Percentiles rank a stretch among this genome's conserved stretches.
These are phyloP conservation scores for Achaetomiella virescens DNA, from an alignment of 495 filamentous ascomycete species.

Conservation along the genomic window DNA sequence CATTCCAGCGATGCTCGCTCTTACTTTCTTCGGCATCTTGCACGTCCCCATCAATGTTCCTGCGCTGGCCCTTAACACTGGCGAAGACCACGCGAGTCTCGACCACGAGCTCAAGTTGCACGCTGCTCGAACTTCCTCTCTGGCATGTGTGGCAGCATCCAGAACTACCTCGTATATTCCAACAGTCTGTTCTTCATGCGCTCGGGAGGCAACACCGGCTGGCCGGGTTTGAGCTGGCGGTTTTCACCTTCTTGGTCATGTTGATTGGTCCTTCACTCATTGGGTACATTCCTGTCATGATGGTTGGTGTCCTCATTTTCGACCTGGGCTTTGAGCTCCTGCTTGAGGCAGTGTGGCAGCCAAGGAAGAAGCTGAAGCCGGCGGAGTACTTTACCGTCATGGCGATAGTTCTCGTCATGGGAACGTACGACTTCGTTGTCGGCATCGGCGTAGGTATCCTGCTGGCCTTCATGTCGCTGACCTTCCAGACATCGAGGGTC, in stretches of 20 bases:
- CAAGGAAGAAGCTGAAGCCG: conserved; percentile 74
- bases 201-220: conserved; percentile 81
- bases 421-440: conserved; percentile 88
- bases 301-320: conserved; percentile 92
- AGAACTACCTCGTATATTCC: conserved; percentile 96
- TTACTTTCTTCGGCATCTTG: conserved; percentile 95
- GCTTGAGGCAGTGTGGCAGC: conserved; percentile 78
- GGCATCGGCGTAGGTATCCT: conserved; percentile 90
- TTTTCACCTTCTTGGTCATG: conserved; percentile 72
- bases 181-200: conserved; percentile 94
- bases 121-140: conserved; percentile 86
- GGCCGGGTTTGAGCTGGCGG: conserved; percentile 80
- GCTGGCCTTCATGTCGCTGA: conserved; percentile 81
- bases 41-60: conserved; percentile 98
- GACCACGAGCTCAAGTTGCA: conserved; percentile 90
- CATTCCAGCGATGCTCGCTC: conserved; percentile 89
- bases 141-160: conserved; percentile 79
- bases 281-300: conserved; percentile 92
- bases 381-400: conserved; percentile 90
- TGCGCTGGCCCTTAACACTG: conserved; percentile 77
- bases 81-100: conserved; percentile 85
- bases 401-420: conserved; percentile 93
- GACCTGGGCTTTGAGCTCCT: conserved; percentile 86
- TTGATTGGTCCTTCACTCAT: conserved; percentile 79
- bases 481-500: conserved; percentile 83